Percentiles rank a stretch among this genome's conserved stretches.
phyloP scores from a whole-genome alignment of 345 rosid genomes.

The Pistacia vera region DNA sequence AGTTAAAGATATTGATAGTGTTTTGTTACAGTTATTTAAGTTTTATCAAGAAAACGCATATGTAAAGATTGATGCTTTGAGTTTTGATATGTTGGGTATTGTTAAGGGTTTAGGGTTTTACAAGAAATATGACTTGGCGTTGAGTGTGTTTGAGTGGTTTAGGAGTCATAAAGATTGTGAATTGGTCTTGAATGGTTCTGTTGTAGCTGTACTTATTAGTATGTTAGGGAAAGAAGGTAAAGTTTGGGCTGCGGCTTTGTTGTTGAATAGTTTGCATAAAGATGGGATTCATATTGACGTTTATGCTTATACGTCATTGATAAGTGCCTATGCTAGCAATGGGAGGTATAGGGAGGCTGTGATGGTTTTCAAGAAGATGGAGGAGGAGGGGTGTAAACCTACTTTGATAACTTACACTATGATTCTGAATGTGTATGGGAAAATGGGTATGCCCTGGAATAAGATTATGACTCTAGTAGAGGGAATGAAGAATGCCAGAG shows the following conservation, averaged over 20 bases:
- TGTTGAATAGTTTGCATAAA: constrained; percentile 52
- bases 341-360: constrained; percentile 89
- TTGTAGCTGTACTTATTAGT: constrained; percentile 64
- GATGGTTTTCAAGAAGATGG: constrained; percentile 73
- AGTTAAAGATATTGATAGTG: constrained; percentile 36
- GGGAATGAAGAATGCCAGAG: constrained; percentile 64
- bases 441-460: constrained; percentile 97
- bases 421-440: constrained; percentile 78
- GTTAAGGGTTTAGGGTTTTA: constrained; percentile 78
- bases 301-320: constrained; percentile 80
- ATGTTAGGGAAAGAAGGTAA: constrained; percentile 70
- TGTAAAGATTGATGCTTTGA: constrained; percentile 23
- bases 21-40: constrained; percentile 43
- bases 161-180: constrained; percentile 46
- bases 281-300: constrained; percentile 71
- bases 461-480: constrained; percentile 60
- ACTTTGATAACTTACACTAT: constrained; percentile 90
- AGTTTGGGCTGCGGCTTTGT: constrained; percentile 57
- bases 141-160: constrained; percentile 78
- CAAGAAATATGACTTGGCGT: constrained; percentile 64
- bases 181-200: constrained; percentile 48
- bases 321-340: constrained; percentile 63
- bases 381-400: constrained; percentile 77
- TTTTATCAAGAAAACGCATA: constrained; percentile 32
- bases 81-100: constrained; percentile 61